Conservation (phyloP, 345 rosid species). For the Euphorbia peplus region DNA sequence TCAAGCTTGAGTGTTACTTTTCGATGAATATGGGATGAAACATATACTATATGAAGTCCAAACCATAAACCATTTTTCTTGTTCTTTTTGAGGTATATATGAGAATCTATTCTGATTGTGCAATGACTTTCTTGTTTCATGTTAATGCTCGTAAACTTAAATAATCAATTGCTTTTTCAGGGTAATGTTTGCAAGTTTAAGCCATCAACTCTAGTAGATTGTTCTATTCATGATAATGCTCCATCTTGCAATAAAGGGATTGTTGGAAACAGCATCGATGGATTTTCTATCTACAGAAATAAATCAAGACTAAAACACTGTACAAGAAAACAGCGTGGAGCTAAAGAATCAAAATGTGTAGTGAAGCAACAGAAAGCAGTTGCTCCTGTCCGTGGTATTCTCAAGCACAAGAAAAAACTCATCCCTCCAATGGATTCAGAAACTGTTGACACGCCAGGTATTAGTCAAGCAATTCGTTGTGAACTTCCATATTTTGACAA, state of each 20-base stretch:
- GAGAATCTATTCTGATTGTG: not conserved
- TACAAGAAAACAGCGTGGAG: slow-evolving; percentile 25
- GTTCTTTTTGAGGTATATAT: too few relatives aligned
- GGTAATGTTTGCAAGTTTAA: too few relatives aligned
- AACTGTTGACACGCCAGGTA: slow-evolving; percentile 18
- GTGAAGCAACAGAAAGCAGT: slow-evolving; percentile 27
- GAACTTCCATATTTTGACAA: slow-evolving; percentile 28
- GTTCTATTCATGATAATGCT: slow-evolving; percentile 19
- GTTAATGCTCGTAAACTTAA: slow-evolving; percentile 26
- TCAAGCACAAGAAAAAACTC: slow-evolving; percentile 34
- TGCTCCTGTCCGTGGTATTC: slow-evolving; percentile 40
- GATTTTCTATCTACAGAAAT: slow-evolving; percentile 14
- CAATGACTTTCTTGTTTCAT: slow-evolving; percentile 25
- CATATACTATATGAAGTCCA: too few relatives aligned
- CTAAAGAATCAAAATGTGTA: slow-evolving; percentile 19
- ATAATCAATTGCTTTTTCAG: not conserved
- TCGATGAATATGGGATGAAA: too few relatives aligned
- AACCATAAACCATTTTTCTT: too few relatives aligned
- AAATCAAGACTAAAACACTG: slow-evolving; percentile 23
- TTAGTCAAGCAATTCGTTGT: slow-evolving; percentile 18
- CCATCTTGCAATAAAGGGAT: slow-evolving; percentile 21
- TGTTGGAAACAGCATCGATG: slow-evolving; percentile 16
- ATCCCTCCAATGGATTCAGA: slow-evolving; percentile 25
- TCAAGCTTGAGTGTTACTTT: too few relatives aligned
- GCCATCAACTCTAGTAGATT: slow-evolving; percentile 24